These are phyloP conservation scores for Oxytropis ochrocephala DNA, from an alignment of 306 rosid genomes.

Conservation along the genomic window DNA sequence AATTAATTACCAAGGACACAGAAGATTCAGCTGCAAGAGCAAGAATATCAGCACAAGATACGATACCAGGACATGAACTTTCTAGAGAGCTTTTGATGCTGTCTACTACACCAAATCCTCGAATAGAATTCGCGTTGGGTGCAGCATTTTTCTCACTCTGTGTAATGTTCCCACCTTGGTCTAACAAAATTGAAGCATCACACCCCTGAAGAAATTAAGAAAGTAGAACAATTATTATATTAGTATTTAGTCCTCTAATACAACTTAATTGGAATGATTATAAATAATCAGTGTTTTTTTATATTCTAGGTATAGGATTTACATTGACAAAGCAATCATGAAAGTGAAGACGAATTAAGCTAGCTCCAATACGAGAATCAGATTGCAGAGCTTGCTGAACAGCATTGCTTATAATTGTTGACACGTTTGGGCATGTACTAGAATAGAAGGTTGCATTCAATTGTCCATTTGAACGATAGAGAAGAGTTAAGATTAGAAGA, in stretches of 20 bases:
- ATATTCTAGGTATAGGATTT: not conserved
- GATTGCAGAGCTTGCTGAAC: constrained; percentile 51
- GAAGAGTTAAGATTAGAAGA: not conserved
- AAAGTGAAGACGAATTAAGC: constrained; percentile 60
- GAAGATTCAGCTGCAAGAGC: constrained; percentile 64
- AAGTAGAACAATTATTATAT: not conserved
- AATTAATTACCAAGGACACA: constrained; percentile 40
- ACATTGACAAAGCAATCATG: constrained; percentile 68
- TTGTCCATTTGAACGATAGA: constrained; percentile 37
- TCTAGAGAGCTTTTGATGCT: constrained; percentile 57
- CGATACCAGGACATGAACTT: constrained; percentile 51
- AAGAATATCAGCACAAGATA: constrained; percentile 74
- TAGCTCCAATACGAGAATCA: constrained; percentile 52
- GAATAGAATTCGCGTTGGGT: constrained; percentile 37
- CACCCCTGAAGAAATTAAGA: constrained; percentile 48
- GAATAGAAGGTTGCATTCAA: constrained; percentile 49
- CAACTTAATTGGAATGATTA: no score
- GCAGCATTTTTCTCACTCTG: constrained; percentile 63
- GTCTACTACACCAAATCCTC: constrained; percentile 55
- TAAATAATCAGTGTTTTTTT: no score
- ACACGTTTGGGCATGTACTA: constrained; percentile 51
- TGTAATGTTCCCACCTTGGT: constrained; percentile 42
- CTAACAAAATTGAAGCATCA: constrained; percentile 64
- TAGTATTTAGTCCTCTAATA: no score
- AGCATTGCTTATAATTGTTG: constrained; percentile 36